Percentiles rank a stretch among this genome's conserved stretches.
Evolutionary conservation across 768 basidiomycete genomes (phyloP).

Genomic region (Tricholoma flavovirens): DNA sequence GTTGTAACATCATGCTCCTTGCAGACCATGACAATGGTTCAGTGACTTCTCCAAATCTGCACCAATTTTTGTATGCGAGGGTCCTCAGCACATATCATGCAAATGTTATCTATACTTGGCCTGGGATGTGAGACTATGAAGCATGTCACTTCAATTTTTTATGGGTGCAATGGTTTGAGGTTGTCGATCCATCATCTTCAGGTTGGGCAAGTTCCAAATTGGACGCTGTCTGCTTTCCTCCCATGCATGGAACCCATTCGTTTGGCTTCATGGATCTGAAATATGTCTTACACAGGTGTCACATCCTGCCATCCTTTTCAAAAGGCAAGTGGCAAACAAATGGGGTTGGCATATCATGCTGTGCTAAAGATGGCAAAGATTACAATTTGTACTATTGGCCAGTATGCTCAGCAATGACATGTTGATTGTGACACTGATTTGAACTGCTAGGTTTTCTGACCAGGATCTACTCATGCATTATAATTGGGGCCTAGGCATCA

Average conservation of each 20-base stretch:
- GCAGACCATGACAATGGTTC: no score
- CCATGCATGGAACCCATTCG: not conserved
- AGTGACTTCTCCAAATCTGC: no score
- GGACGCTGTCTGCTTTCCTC: conserved; percentile 22
- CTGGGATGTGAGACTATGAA: not conserved
- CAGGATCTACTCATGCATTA: not conserved
- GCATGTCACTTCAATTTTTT: not conserved
- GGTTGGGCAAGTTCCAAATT: conserved; percentile 8
- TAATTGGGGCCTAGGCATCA: not conserved
- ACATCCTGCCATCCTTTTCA: not conserved
- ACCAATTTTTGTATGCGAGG: no score
- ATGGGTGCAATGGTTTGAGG: not conserved
- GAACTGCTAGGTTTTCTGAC: not conserved
- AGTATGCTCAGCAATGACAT: not conserved
- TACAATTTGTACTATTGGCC: not conserved
- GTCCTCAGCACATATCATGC: no score
- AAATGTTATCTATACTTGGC: not conserved
- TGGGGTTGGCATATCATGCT: not conserved
- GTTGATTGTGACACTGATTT: not conserved
- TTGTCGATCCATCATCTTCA: not conserved
- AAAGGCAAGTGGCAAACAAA: not conserved
- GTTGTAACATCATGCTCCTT: no score
- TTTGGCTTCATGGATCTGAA: conserved; percentile 11
- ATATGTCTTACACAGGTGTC: not conserved
- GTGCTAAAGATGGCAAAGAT: not conserved